Conservation (phyloP, 163 green algal genomes). For the Chlamydomonas reinhardtii region DNA sequence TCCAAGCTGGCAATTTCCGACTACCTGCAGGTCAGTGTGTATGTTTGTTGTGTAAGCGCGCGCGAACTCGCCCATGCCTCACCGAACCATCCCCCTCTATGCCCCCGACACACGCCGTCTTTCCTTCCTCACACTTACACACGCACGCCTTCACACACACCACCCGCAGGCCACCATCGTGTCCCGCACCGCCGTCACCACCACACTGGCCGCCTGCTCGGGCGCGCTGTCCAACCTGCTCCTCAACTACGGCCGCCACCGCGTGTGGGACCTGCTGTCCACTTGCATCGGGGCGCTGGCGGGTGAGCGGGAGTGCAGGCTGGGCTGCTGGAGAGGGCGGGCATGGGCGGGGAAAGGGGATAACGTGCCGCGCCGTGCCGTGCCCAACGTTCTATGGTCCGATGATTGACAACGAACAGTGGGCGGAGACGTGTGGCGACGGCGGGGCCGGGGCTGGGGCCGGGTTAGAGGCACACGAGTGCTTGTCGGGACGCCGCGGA, state of each 20-base stretch:
- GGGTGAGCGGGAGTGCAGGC: neutral
- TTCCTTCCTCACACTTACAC: neutral
- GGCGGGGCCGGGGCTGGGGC: too few relatives aligned
- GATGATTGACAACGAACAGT: too few relatives aligned
- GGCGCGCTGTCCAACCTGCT: slow-evolving; percentile 78
- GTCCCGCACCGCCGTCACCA: slow-evolving; percentile 75
- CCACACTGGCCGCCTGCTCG: slow-evolving; percentile 80
- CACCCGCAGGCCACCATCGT: slow-evolving; percentile 6
- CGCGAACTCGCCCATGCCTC: too few relatives aligned
- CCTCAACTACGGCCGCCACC: slow-evolving; percentile 47
- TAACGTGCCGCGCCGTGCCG: too few relatives aligned
- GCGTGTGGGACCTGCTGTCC: slow-evolving; percentile 64
- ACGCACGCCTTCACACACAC: neutral
- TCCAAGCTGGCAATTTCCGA: slow-evolving; percentile 52
- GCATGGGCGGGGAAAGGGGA: neutral
- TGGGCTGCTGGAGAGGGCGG: neutral
- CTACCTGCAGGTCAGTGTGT: neutral
- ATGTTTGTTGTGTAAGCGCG: neutral
- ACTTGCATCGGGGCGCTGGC: slow-evolving; percentile 75
- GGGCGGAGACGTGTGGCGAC: too few relatives aligned
- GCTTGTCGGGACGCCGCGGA: too few relatives aligned
- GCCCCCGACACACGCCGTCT: neutral
- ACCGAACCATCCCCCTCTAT: too few relatives aligned
- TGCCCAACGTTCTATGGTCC: too few relatives aligned
- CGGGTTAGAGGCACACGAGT: too few relatives aligned